Percentiles rank a stretch among this genome's conserved stretches.
phyloP scores from a whole-genome alignment of 2,329 filamentous ascomycete species.

The Cadophora sp. region DNA sequence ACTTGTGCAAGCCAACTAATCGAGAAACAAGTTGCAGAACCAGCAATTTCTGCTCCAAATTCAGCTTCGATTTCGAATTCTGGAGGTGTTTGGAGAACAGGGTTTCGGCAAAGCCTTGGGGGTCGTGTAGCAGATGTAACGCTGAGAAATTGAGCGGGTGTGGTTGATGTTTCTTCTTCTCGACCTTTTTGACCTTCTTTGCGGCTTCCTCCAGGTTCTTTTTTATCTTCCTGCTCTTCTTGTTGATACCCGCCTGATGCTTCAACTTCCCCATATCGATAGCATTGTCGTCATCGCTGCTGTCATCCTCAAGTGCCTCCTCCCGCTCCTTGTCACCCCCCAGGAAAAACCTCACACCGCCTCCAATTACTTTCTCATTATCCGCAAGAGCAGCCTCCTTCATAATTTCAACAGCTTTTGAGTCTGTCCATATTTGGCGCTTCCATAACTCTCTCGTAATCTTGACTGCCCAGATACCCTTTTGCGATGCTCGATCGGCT shows the following conservation, averaged over 20 bases:
- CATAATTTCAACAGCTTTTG: slow-evolving; percentile 97
- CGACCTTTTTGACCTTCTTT: slow-evolving; percentile 80
- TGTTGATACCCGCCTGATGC: slow-evolving; percentile 91
- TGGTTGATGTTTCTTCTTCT: slow-evolving; percentile 86
- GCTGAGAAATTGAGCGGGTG: slow-evolving; percentile 96
- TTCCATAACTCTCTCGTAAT: slow-evolving; percentile 96
- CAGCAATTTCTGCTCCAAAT: slow-evolving; percentile 87
- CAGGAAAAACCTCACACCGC: slow-evolving; percentile 91
- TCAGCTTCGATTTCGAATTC: slow-evolving; percentile 82
- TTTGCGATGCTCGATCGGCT: slow-evolving; percentile 82
- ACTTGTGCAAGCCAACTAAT: slow-evolving; percentile 89
- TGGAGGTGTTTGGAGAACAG: slow-evolving; percentile 93
- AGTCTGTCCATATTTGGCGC: slow-evolving; percentile 93
- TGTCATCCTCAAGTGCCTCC: slow-evolving; percentile 79
- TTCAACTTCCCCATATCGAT: slow-evolving; percentile 81
- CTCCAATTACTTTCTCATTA: slow-evolving; percentile 90
- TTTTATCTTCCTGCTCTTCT: slow-evolving; percentile 90
- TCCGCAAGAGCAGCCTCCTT: slow-evolving; percentile 88
- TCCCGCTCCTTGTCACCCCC: slow-evolving; percentile 96
- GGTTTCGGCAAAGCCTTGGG: slow-evolving; percentile 89
- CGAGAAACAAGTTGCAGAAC: slow-evolving; percentile 90
- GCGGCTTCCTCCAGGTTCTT: slow-evolving; percentile 81
- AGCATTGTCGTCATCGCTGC: slow-evolving; percentile 81
- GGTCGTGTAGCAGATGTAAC: slow-evolving; percentile 90
- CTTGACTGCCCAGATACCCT: slow-evolving; percentile 95